Percentiles rank a stretch among this genome's conserved stretches.
These are phyloP conservation scores for Penicillium lagena DNA, from an alignment of 495 filamentous ascomycete genomes.

Conservation along the genomic window DNA sequence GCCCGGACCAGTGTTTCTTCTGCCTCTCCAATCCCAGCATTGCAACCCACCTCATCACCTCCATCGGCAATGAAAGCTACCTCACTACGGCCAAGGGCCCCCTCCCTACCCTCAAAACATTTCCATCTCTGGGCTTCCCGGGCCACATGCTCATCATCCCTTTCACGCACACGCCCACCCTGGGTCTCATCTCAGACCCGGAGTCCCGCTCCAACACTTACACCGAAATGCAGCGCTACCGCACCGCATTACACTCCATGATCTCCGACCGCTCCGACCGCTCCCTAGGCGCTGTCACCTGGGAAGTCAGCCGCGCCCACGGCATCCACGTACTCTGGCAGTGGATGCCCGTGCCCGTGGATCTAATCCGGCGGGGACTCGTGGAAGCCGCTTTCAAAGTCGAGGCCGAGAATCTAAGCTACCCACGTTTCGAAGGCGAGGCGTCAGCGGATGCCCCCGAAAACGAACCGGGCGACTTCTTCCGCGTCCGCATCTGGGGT, in stretches of 20 bases:
- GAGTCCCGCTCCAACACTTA: slow-evolving; percentile 51
- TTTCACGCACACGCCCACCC: slow-evolving; percentile 65
- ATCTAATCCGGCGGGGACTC: slow-evolving; percentile 57
- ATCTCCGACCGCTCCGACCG: slow-evolving; percentile 35
- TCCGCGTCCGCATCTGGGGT: slow-evolving; percentile 77
- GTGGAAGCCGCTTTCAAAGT: slow-evolving; percentile 81
- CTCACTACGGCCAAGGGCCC: slow-evolving; percentile 90
- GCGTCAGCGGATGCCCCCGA: slow-evolving; percentile 28
- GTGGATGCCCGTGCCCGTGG: slow-evolving; percentile 69
- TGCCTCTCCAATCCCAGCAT: slow-evolving; percentile 80
- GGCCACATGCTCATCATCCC: slow-evolving; percentile 90
- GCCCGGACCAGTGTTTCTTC: slow-evolving; percentile 85
- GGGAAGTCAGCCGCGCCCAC: slow-evolving; percentile 72
- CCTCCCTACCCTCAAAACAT: slow-evolving; percentile 61
- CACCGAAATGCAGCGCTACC: slow-evolving; percentile 76
- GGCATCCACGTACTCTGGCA: slow-evolving; percentile 94
- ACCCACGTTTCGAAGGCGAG: slow-evolving; percentile 44
- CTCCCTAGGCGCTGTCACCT: slow-evolving; percentile 75
- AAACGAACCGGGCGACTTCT: slow-evolving; percentile 62
- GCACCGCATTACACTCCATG: slow-evolving; percentile 66
- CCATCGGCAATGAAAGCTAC: slow-evolving; percentile 78
- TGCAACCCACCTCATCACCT: slow-evolving; percentile 80
- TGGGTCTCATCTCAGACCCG: slow-evolving; percentile 51
- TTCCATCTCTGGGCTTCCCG: slow-evolving; percentile 65
- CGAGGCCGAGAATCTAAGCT: slow-evolving; percentile 69